Conservation (phyloP, 225 moss, liverwort and hornwort species). For the Lunularia cruciata region DNA sequence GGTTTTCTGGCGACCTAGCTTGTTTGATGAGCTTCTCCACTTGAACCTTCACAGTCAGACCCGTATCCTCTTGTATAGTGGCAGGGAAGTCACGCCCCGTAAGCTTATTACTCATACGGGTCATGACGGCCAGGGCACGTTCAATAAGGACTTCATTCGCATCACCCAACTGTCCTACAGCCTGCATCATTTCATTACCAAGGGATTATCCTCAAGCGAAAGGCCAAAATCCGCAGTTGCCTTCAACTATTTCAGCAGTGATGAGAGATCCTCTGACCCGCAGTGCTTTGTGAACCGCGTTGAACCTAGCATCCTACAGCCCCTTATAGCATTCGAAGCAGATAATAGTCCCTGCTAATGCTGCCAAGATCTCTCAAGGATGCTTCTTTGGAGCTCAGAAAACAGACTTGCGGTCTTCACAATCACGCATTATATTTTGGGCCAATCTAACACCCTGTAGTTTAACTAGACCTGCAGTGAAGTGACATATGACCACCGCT, state of each 20-base stretch:
- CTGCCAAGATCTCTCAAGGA: no score
- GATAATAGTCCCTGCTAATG: no score
- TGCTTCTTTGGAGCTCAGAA: no score
- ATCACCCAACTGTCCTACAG: slow-evolving; percentile 85
- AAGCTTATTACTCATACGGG: slow-evolving; percentile 94
- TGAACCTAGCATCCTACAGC: no score
- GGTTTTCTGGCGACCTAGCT: slow-evolving; percentile 91
- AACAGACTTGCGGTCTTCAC: no score
- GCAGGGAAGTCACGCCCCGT: slow-evolving; percentile 90
- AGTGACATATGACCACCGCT: background rate
- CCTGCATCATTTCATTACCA: slow-evolving; percentile 34
- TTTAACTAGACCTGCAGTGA: no score
- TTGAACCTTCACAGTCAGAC: slow-evolving; percentile 74
- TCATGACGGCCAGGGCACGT: slow-evolving; percentile 92
- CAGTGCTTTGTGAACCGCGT: no score
- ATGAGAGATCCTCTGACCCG: no score
- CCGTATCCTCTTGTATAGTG: slow-evolving; percentile 68
- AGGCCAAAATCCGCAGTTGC: background rate
- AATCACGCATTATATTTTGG: no score
- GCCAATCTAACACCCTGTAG: no score
- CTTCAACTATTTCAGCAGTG: no score
- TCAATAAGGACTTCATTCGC: slow-evolving; percentile 92
- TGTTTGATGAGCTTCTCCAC: slow-evolving; percentile 86
- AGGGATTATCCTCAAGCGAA: background rate
- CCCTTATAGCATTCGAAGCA: no score